A percentile compares a stretch with the other conserved stretches of the same genome.
Conservation (phyloP, 169 alveolate species). For the Cryptosporidium tyzzeri region DNA sequence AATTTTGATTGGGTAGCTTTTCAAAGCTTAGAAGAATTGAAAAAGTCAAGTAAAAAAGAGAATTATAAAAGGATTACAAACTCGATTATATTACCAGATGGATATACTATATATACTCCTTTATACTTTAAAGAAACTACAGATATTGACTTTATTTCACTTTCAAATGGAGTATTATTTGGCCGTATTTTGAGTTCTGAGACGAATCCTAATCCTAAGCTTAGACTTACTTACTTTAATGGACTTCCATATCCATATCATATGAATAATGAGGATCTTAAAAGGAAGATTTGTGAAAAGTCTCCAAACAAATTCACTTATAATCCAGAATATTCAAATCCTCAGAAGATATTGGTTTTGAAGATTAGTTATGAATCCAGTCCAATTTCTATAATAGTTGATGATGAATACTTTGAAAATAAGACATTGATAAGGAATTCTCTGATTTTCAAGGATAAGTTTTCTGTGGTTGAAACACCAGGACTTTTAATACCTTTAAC, state of each 20-base stretch:
- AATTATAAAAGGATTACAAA: not conserved
- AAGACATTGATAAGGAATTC: constrained; percentile 23
- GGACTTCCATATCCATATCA: constrained; percentile 34
- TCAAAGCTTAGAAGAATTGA: not conserved
- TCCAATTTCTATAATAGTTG: not conserved
- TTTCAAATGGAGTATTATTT: constrained; percentile 49
- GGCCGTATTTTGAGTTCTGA: not conserved
- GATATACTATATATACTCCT: constrained; percentile 17
- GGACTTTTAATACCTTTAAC: constrained; percentile 34
- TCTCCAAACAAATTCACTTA: not conserved
- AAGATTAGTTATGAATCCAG: constrained; percentile 17
- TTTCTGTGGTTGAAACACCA: constrained; percentile 6
- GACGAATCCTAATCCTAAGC: not conserved
- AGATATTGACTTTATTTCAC: not conserved
- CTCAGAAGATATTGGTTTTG: constrained; percentile 36
- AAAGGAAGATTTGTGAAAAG: constrained; percentile 10
- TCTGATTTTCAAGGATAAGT: constrained; percentile 41
- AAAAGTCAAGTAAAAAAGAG: not conserved
- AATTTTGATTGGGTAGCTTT: constrained; percentile 17
- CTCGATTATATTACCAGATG: constrained; percentile 5
- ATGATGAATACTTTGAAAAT: not conserved
- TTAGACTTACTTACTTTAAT: constrained; percentile 11
- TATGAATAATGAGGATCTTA: not conserved
- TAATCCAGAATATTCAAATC: constrained; percentile 15
- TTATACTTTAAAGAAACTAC: constrained; percentile 10